Evolutionary conservation across 768 basidiomycete species (phyloP).

Genomic region (Tremella fuciformis): DNA sequence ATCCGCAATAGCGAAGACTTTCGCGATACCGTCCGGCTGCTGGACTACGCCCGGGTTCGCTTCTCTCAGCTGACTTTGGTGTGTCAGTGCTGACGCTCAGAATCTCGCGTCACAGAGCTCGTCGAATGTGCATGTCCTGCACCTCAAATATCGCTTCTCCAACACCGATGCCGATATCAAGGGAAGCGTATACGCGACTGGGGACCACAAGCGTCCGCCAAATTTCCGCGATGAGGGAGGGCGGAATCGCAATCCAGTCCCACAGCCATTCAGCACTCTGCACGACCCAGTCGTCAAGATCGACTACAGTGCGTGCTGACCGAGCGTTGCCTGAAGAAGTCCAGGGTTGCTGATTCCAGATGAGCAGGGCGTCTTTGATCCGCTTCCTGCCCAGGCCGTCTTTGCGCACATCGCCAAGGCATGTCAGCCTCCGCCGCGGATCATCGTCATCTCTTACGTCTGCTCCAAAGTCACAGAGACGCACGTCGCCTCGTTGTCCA

Average conservation of each 20-base stretch:
- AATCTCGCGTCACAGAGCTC: constrained; percentile 25
- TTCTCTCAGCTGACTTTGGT: constrained; percentile 3
- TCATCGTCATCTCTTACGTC: constrained; percentile 48
- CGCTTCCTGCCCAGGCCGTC: constrained; percentile 44
- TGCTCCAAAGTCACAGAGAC: constrained; percentile 43
- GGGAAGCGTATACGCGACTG: constrained; percentile 14
- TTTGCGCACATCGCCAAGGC: constrained; percentile 43
- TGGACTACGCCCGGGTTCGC: constrained; percentile 50
- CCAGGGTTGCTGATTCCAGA: constrained; percentile 16
- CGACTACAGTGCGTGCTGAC: constrained; percentile 43
- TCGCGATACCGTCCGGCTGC: constrained; percentile 40
- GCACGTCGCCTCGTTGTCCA: constrained; percentile 40
- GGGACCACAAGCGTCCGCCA: constrained; percentile 10
- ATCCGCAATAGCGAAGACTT: constrained; percentile 39
- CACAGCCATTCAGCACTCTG: constrained; percentile 45
- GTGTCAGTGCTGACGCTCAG: constrained; percentile 15
- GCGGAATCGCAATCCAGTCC: constrained; percentile 28
- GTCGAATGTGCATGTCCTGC: constrained; percentile 41
- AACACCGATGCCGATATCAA: constrained; percentile 12
- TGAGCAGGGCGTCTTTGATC: constrained; percentile 45
- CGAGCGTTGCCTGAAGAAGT: background rate
- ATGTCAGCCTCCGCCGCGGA: constrained; percentile 45
- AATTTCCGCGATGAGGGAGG: background rate
- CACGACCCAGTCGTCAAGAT: constrained; percentile 49
- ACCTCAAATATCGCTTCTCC: constrained; percentile 49